These are phyloP conservation scores for Trichoderma citrinoviride DNA, from an alignment of 2,329 filamentous ascomycete species.

Conservation along the genomic window DNA sequence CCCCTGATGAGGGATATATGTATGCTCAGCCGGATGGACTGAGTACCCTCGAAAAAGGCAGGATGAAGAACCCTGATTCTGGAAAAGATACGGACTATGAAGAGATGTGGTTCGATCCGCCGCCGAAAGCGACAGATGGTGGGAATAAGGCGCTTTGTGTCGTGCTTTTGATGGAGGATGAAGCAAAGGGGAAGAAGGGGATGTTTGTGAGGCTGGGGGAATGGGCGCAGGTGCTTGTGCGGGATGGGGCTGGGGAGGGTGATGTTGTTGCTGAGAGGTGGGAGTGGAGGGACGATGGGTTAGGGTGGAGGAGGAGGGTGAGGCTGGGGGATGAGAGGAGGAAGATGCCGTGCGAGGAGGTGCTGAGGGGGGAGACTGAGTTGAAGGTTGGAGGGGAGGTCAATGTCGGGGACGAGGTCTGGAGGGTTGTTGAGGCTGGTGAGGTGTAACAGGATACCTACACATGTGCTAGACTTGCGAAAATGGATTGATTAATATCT, in stretches of 20 bases:
- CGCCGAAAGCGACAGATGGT: conserved; percentile 27
- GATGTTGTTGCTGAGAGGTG: conserved; percentile 53
- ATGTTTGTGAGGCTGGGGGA: conserved; percentile 53
- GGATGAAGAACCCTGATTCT: conserved; percentile 58
- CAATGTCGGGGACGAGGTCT: conserved; percentile 5
- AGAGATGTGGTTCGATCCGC: conserved; percentile 60
- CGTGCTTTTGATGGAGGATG: conserved; percentile 43
- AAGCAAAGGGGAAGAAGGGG: conserved; percentile 40
- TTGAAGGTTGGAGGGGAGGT: conserved; percentile 13
- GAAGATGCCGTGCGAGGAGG: conserved; percentile 36
- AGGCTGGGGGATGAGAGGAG: conserved; percentile 37
- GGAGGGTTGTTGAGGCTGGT: conserved; percentile 24
- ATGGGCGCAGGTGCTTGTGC: conserved; percentile 55
- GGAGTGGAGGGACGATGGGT: conserved; percentile 39
- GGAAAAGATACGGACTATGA: conserved; percentile 56
- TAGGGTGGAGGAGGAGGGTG: conserved; percentile 38
- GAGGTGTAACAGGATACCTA: neutral
- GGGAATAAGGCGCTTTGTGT: conserved; percentile 28
- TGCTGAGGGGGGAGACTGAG: neutral
- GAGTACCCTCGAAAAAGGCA: conserved; percentile 54
- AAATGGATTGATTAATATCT: too few relatives aligned
- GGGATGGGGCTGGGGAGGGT: conserved; percentile 35
- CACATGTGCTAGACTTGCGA: too few relatives aligned
- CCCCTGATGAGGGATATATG: conserved; percentile 57
- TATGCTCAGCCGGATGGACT: conserved; percentile 40